Base-by-base conservation (phyloP, 176 grass and related monocot genomes). In the Oryza nivara region DNA sequence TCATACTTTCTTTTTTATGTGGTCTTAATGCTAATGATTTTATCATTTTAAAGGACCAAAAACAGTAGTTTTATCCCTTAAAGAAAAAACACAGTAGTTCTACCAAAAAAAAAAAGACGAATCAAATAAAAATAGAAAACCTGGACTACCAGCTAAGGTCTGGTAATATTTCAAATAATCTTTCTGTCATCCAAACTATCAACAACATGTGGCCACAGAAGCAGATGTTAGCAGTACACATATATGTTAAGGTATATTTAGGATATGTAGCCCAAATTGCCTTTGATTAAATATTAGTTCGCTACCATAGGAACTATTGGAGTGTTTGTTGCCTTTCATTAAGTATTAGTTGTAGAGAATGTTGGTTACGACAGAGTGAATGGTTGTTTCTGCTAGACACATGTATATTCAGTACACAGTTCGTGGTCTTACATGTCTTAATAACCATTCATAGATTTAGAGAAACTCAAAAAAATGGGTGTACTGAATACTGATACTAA, bases 321-420 rank as follows among this genome's bases (percentile, higher is more conserved):
- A 32, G 30, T 32, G 30, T 32, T 32, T 30, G 30, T 30, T 30
- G 30, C 30, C 30, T 30, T 30, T 30, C 30, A 32, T 9, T 12
- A 83, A 25, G 43, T 25, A 77, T 54, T 10, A 77, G 47, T 68
- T 85, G 74, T 9, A 26, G 3, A 26, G 52, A 32, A 70, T 36
- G n/a, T n/a, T 3, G 3, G 23, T 63, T 63, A 10, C 46, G n/a
- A 61, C 0, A 41, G 34, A 41, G 26, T 1, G 12, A 10, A 71
- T 60, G 35, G 23, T 44, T 73, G 9, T 28, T 82, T 44, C 15
- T 19, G 7, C 3, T 25, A 81, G 30, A 32, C n/a, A 17, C 12
- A 73, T 16, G 35, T 7, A 73, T 23, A 64, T 46, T 8, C 68
- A 56, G 52, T 2, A 20, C 52, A 56, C 52, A 8, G 6, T 56